Conservation (phyloP, 2,329 filamentous ascomycete genomes). For the Diaporthe caulivora region DNA sequence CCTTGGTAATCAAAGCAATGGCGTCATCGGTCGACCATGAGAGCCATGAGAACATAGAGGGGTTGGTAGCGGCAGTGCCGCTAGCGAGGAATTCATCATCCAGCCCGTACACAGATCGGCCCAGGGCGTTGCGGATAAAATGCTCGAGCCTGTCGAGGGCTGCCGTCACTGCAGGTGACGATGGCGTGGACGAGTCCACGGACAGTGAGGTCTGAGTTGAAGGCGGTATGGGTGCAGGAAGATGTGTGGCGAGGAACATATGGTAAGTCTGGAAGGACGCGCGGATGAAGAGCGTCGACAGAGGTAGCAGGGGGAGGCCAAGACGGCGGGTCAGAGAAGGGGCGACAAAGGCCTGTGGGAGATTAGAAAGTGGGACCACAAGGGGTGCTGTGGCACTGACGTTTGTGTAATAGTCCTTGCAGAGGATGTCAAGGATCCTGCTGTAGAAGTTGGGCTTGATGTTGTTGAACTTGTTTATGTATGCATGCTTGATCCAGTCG, state of each 20-base stretch:
- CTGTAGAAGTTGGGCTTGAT: conserved; percentile 91
- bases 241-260: conserved; percentile 93
- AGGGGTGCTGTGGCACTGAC: conserved; percentile 58
- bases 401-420: conserved; percentile 98
- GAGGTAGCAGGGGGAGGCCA: conserved; percentile 89
- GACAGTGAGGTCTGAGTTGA: conserved; percentile 75
- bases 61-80: conserved; percentile 43
- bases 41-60: conserved; percentile 57
- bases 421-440: conserved; percentile 90
- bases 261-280: conserved; percentile 96
- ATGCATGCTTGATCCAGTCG: conserved; percentile 96
- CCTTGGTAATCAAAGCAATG: conserved; percentile 84
- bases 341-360: conserved; percentile 81
- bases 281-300: conserved; percentile 95
- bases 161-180: conserved; percentile 81
- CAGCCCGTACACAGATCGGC: conserved; percentile 77
- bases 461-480: conserved; percentile 99
- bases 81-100: conserved; percentile 53
- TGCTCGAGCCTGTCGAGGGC: conserved; percentile 84
- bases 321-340: conserved; percentile 91
- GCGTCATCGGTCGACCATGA: conserved; percentile 77
- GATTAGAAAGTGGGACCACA: conserved; percentile 33
- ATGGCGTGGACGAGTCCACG: conserved; percentile 71
- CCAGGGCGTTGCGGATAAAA: conserved; percentile 81
- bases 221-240: conserved; percentile 78